These are phyloP conservation scores for Chrysoporthe cubensis DNA, from an alignment of 2,329 filamentous ascomycete species.

Conservation along the genomic window DNA sequence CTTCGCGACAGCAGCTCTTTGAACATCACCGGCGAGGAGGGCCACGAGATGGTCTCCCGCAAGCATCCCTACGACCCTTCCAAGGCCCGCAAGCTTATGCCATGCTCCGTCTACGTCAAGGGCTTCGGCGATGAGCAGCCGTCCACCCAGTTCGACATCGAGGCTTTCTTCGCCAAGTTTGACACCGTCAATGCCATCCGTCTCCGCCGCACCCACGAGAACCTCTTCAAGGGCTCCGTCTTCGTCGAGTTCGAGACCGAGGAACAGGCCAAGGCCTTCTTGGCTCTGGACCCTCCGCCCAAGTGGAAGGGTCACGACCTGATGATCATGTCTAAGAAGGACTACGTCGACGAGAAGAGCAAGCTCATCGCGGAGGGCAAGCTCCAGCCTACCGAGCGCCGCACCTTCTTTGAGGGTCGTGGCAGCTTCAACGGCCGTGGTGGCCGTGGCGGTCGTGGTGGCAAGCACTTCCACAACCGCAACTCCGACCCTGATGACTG, in stretches of 20 bases:
- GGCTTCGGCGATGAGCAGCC: slow-evolving; percentile 87
- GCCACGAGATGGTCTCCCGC: slow-evolving; percentile 73
- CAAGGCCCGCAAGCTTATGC: slow-evolving; percentile 64
- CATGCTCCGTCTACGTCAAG: slow-evolving; percentile 87
- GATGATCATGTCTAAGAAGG: slow-evolving; percentile 83
- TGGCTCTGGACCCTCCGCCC: slow-evolving; percentile 78
- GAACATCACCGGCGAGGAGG: slow-evolving; percentile 70
- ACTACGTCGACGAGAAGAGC: slow-evolving; percentile 80
- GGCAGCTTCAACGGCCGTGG: slow-evolving; percentile 34
- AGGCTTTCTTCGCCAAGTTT: slow-evolving; percentile 84
- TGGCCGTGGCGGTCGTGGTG: slow-evolving; percentile 45
- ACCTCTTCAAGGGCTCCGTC: slow-evolving; percentile 91
- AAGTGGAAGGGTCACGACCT: slow-evolving; percentile 82
- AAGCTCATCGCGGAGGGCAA: slow-evolving; percentile 73
- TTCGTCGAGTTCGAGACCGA: slow-evolving; percentile 90
- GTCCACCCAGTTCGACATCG: slow-evolving; percentile 89
- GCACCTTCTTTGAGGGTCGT: slow-evolving; percentile 52
- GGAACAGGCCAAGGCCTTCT: slow-evolving; percentile 78
- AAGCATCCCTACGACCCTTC: slow-evolving; percentile 70
- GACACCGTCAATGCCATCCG: slow-evolving; percentile 82
- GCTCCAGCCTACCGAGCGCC: slow-evolving; percentile 60
- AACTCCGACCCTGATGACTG: slow-evolving; percentile 58
- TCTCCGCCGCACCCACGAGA: slow-evolving; percentile 75
- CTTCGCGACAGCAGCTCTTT: slow-evolving; percentile 68
- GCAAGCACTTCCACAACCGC: slow-evolving; percentile 41